Evolutionary conservation across 2,329 filamentous ascomycete genomes (phyloP), one percentile per base, ranked within the genome.

Genomic region (Aspergillus sergii): DNA sequence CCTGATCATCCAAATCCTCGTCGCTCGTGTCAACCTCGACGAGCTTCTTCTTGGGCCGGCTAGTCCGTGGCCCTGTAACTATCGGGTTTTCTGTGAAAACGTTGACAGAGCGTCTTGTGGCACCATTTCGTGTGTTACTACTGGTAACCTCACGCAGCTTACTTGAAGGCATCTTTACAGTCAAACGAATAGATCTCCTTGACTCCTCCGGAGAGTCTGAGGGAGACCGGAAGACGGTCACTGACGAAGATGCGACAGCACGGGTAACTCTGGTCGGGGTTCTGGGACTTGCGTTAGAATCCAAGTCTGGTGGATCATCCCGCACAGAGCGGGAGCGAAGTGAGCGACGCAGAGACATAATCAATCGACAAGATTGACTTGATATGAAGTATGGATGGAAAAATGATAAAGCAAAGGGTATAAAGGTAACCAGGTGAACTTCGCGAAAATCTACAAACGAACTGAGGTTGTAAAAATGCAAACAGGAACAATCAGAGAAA

Each of bases 111-210:
- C 76, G 75, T 61, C 72, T 71, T 19, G 72, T 59, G 46, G 72
- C 56, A 58, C 66, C 66, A 34, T 70, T 66, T 41, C 76, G 68
- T 36, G 67, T 64, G 61, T 68, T 68, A 62, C 73, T 70, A 54
- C 72, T 74, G 54, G 79, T 83, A 30, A 80, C 81, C 68, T 84
- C 82, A 36, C 81, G 81, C 60, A 84, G 71, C 71, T 82, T 84
- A 69, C 76, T 82, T 23, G 81, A 77, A 21, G 82, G 80, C 77
- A 83, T 83, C 67, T 81, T 84, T 57, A 84, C 77, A 7, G 79
- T 84, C 59, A 84, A 70, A 65, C 77, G 79, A 55, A 84, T 78
- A 46, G 80, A 80, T 69, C 75, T 79, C 63, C 73, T 73, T 21
- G 69, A 65, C 60, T 80, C 76, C 59, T 75, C 78, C 16, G 76